Base-by-base conservation (phyloP, 2,329 filamentous ascomycete species). In the Calonectria crousiana region DNA sequence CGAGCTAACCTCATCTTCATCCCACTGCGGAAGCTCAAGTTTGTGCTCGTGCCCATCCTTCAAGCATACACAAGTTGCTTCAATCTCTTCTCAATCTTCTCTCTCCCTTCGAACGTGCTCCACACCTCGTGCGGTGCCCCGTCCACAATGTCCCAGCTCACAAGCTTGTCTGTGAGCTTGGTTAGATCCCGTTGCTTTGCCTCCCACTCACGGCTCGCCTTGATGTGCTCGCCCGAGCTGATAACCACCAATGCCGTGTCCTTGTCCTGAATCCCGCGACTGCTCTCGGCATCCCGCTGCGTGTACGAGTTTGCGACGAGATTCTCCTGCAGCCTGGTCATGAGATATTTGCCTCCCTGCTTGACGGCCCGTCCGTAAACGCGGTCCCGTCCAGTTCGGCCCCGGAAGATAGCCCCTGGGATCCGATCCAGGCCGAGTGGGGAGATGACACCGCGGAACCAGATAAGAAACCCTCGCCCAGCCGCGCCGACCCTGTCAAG, bases 281-380 rank as follows among this genome's bases (percentile, higher is more conserved):
- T 95, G 73, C 93, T 94, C 56, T 90, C 87, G 23, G 98, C 92
- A 81, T 99, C 97, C 41, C 94, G 94, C 83, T 93, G 93, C 18
- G 95, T 95, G 78, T 98, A 91, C 0, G 94, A 95, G 77, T 93
- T 91, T 0, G 96, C 96, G 38, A 98, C 95, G 1, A 98, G 89
- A 77, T 93, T 96, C 86, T 99, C 97, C 85, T 99, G 97, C 71
- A 99, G 88, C 85, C 96, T 95, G 6, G 95, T 94, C 83, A 97
- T 98, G 84, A 98, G 93, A 83, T 91, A 93, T 83, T 96, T 97
- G 75, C 94, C 95, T 30, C 89, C 90, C 84, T 98, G 95, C 81
- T 95, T 93, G 0, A 95, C 92, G 6, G 92, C 92, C 56, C 92
- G 90, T 16, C 97, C 97, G 84, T 94, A 97, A 14, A 98, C 92